Percentiles rank a stretch among this genome's conserved stretches.
phyloP scores from a whole-genome alignment of 2,329 filamentous ascomycete species.

The Aspergillus ochraceoroseus region DNA sequence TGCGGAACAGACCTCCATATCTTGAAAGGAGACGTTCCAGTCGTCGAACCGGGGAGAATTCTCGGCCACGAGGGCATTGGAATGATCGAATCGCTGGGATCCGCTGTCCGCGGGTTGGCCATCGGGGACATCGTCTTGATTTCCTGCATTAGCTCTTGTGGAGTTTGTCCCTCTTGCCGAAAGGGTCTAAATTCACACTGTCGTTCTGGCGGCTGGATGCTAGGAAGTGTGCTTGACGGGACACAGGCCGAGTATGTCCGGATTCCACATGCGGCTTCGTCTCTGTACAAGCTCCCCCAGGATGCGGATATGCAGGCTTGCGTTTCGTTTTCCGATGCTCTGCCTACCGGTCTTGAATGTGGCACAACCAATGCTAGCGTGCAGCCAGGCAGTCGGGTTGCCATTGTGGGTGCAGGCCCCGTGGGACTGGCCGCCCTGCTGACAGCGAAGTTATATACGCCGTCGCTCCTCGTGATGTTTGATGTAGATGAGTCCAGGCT shows the following conservation, averaged over 20 bases:
- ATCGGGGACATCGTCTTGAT: conserved; percentile 52
- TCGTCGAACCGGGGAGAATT: conserved; percentile 44
- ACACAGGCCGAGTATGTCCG: conserved; percentile 54
- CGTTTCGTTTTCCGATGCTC: conserved; percentile 53
- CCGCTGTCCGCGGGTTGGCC: conserved; percentile 47
- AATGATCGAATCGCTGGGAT: conserved; percentile 45
- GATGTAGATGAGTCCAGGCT: conserved; percentile 50
- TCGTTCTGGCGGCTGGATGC: conserved; percentile 51
- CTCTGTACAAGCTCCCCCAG: conserved; percentile 28
- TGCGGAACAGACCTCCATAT: conserved; percentile 58
- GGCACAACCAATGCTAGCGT: conserved; percentile 52
- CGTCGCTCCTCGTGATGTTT: conserved; percentile 49
- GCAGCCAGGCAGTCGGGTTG: conserved; percentile 50
- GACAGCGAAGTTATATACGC: conserved; percentile 53
- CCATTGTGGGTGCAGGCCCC: conserved; percentile 53
- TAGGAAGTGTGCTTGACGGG: conserved; percentile 52
- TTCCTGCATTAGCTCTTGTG: conserved; percentile 50
- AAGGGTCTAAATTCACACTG: conserved; percentile 52
- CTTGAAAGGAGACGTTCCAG: conserved; percentile 50
- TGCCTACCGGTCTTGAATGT: conserved; percentile 55
- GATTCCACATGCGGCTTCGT: conserved; percentile 49
- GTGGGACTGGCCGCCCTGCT: conserved; percentile 54
- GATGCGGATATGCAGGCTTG: neutral
- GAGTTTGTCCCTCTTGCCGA: conserved; percentile 50
- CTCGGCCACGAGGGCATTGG: conserved; percentile 54